Evolutionary conservation across 2,329 filamentous ascomycete genomes (phyloP).

Genomic region (Paecilomyces fulvus): DNA sequence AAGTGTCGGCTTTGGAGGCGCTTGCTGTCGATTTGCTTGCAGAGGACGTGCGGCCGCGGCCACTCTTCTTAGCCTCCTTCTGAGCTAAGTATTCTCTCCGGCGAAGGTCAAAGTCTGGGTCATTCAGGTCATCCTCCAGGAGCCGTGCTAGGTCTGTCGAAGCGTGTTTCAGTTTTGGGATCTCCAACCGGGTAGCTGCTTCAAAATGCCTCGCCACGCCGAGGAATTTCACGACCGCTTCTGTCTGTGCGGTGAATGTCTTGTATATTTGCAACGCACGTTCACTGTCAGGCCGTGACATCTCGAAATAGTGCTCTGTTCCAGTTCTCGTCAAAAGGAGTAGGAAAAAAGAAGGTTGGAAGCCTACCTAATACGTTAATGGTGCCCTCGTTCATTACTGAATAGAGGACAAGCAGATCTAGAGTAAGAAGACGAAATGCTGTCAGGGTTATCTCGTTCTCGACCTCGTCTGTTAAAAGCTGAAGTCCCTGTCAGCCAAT

Average conservation of each 20-base stretch:
- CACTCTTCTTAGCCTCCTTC: constrained; percentile 60
- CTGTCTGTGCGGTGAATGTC: constrained; percentile 83
- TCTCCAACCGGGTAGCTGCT: constrained; percentile 83
- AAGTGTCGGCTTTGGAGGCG: constrained; percentile 21
- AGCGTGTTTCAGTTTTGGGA: constrained; percentile 94
- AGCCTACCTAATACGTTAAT: constrained; percentile 85
- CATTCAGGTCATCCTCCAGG: constrained; percentile 87
- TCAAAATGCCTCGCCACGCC: constrained; percentile 82
- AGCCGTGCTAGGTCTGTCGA: constrained; percentile 84
- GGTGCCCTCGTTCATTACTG: constrained; percentile 91
- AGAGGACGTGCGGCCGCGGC: constrained; percentile 30
- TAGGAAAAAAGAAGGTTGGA: neutral
- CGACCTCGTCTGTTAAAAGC: constrained; percentile 79
- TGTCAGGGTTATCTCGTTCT: constrained; percentile 94
- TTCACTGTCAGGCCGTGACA: constrained; percentile 90
- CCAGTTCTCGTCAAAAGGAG: neutral
- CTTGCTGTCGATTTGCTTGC: constrained; percentile 17
- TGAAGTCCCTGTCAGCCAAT: constrained; percentile 28
- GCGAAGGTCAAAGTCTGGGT: constrained; percentile 91
- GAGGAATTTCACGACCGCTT: constrained; percentile 84
- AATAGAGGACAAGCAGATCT: constrained; percentile 82
- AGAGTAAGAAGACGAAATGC: constrained; percentile 87
- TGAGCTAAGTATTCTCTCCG: constrained; percentile 85
- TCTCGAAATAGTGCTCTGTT: constrained; percentile 91
- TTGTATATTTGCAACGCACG: constrained; percentile 87